These are phyloP conservation scores for Cryphonectria japonica DNA, from an alignment of 2,329 filamentous ascomycete species.

Conservation along the genomic window DNA sequence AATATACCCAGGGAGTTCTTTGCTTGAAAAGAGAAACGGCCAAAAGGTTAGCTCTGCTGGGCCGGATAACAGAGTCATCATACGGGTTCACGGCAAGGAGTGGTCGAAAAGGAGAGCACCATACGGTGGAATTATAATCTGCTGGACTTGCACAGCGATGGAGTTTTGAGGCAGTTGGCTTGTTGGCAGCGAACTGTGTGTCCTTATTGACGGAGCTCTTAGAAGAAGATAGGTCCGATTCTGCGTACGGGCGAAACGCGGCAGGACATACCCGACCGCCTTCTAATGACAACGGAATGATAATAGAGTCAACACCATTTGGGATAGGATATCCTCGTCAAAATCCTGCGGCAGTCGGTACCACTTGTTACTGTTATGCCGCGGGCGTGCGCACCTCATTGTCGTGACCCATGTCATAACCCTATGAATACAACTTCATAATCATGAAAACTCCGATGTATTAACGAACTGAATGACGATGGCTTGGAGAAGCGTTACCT, in stretches of 20 bases:
- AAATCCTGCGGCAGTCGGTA: background rate
- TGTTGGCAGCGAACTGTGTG: constrained; percentile 8
- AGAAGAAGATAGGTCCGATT: background rate
- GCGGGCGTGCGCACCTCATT: background rate
- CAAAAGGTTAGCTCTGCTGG: background rate
- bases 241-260: background rate
- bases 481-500: background rate
- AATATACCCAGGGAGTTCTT: constrained; percentile 17
- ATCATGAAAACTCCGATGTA: background rate
- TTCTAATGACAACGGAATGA: constrained; percentile 1
- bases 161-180: constrained; percentile 26
- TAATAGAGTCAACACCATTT: background rate
- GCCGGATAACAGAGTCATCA: background rate
- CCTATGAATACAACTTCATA: background rate
- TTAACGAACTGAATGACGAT: background rate
- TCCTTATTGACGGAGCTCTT: background rate
- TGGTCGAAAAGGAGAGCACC: background rate
- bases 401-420: background rate
- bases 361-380: background rate
- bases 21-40: constrained; percentile 3
- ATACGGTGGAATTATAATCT: background rate
- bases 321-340: background rate
- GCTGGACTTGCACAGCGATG: constrained; percentile 33
- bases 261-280: background rate
- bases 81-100: background rate